Conservation (phyloP, 257 asterid genomes). For the Solanum chilense region DNA sequence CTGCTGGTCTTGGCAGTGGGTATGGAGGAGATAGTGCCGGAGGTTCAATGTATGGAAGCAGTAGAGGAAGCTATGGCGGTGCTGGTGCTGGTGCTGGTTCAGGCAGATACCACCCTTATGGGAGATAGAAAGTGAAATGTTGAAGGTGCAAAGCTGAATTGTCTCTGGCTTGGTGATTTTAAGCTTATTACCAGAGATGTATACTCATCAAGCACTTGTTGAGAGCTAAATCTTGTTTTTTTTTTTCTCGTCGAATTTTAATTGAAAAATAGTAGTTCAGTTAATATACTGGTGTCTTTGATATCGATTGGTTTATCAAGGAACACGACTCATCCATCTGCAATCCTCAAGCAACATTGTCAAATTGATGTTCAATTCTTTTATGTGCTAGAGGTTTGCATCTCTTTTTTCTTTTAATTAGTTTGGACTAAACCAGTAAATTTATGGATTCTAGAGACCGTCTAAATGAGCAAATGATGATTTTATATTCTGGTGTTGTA, state of each 20-base stretch:
- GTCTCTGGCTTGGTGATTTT: neutral
- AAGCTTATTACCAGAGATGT: neutral
- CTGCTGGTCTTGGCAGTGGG: constrained; percentile 16
- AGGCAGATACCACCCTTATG: constrained; percentile 54
- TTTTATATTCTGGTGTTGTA: neutral
- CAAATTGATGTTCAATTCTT: neutral
- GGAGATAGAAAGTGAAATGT: constrained; percentile 17
- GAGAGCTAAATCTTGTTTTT: neutral
- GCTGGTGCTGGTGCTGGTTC: constrained; percentile 23
- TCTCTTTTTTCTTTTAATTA: neutral
- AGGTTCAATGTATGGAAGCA: constrained; percentile 12
- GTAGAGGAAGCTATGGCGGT: constrained; percentile 23
- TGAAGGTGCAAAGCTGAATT: neutral
- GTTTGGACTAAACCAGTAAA: neutral
- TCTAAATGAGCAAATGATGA: neutral
- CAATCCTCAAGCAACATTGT: neutral
- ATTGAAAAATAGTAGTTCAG: neutral
- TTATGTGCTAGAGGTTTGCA: neutral
- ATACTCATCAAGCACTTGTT: neutral
- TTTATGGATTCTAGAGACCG: neutral
- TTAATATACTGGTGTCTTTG: neutral
- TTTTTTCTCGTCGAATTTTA: neutral
- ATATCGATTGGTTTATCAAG: neutral
- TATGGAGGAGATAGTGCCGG: neutral
- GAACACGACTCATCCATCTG: neutral